These are phyloP conservation scores for Hyaloscypha hepaticicola DNA, from an alignment of 495 filamentous ascomycete species.

Conservation along the genomic window DNA sequence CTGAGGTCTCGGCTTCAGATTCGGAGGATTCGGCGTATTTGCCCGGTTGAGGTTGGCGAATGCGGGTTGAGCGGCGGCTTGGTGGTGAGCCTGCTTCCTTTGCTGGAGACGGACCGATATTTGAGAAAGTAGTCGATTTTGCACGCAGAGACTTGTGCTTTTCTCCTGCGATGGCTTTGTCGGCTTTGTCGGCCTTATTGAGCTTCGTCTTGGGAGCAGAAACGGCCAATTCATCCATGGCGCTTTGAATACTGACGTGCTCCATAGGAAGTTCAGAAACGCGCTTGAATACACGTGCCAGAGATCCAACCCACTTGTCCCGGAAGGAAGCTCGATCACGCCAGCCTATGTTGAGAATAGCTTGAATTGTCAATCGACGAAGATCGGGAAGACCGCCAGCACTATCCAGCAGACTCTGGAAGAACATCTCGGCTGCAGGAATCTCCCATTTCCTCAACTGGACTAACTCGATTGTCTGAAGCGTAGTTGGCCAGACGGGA, in stretches of 20 bases:
- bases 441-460: conserved; percentile 71
- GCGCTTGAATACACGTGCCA: conserved; percentile 65
- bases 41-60: conserved; percentile 6
- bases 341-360: conserved; percentile 71
- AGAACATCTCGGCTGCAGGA: conserved; percentile 66
- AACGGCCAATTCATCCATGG: neutral
- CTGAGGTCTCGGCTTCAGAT: conserved; percentile 1
- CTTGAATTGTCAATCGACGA: conserved; percentile 64
- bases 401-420: conserved; percentile 69
- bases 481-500: conserved; percentile 70
- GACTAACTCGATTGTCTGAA: conserved; percentile 68
- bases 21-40: conserved; percentile 27
- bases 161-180: neutral
- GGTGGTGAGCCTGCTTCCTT: conserved; percentile 1
- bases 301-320: conserved; percentile 64
- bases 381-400: conserved; percentile 62
- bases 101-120: neutral
- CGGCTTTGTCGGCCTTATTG: neutral
- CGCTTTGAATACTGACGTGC: neutral
- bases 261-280: conserved; percentile 46
- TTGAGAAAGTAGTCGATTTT: neutral
- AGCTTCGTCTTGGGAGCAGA: neutral
- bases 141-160: neutral
- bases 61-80: conserved; percentile 22
- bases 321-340: conserved; percentile 73